Conservation (phyloP, 768 basidiomycete genomes). For the Stropharia rugosoannulata region DNA sequence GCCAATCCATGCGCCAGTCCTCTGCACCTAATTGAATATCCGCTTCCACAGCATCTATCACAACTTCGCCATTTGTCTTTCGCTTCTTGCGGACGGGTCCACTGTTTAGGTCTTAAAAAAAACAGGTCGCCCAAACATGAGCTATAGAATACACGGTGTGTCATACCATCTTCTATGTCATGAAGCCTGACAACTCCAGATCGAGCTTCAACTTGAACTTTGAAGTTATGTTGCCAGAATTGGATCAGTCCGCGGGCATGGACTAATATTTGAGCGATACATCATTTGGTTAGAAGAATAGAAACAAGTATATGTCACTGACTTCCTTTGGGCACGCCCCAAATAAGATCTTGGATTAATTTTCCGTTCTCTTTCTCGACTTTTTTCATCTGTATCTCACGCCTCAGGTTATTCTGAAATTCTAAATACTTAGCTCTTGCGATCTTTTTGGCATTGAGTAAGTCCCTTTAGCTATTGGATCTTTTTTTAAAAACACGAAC, state of each 20-base stretch:
- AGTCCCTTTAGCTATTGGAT: neutral
- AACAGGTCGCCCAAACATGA: neutral
- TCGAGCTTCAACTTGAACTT: slow-evolving; percentile 65
- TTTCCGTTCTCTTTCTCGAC: slow-evolving; percentile 53
- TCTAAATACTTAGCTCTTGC: slow-evolving; percentile 68
- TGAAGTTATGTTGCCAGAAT: slow-evolving; percentile 77
- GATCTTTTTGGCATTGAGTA: slow-evolving; percentile 31
- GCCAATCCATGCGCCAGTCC: slow-evolving; percentile 19
- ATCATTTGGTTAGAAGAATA: neutral
- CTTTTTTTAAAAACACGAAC: slow-evolving; percentile 29
- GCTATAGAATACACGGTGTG: neutral
- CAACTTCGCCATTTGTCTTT: slow-evolving; percentile 27
- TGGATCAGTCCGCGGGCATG: slow-evolving; percentile 62
- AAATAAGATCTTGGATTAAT: slow-evolving; percentile 63
- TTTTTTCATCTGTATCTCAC: slow-evolving; percentile 50
- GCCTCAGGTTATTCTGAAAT: slow-evolving; percentile 54
- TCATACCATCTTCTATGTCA: slow-evolving; percentile 7
- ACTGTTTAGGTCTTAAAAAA: slow-evolving; percentile 20
- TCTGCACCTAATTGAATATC: slow-evolving; percentile 7
- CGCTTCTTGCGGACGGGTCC: slow-evolving; percentile 49
- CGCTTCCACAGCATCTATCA: slow-evolving; percentile 4
- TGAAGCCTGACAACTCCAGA: slow-evolving; percentile 43
- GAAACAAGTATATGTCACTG: slow-evolving; percentile 20
- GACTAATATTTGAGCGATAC: slow-evolving; percentile 38
- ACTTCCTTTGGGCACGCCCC: slow-evolving; percentile 67